Base-by-base conservation (phyloP, 139 green algal genomes). In the Chlorella sorokiniana region DNA sequence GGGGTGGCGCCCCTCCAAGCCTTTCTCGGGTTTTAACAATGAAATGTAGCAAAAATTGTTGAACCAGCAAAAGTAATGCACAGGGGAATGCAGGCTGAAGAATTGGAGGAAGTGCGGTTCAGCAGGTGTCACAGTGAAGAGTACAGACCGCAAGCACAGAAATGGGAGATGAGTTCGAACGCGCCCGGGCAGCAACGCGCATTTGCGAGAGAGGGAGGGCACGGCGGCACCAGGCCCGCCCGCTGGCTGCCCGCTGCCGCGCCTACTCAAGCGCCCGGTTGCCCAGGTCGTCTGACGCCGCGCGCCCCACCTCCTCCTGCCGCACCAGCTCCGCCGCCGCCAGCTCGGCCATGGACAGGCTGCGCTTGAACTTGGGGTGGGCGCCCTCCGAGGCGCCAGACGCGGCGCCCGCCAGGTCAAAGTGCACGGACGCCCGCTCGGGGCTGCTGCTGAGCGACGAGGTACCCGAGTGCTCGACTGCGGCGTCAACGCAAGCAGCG, bases 291-390 rank as follows among this genome's bases (percentile, higher is more conserved):
- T 79, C 73, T 16, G 38, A 38, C 0, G 37, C 29, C 9, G 23
- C 37, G 0, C 69, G 27, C 27, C 23, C 31, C 35, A 68, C 54
- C 20, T 86, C 59, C 61, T 70, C 63, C 38, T 78, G 59, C 42
- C 77, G 41, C 35, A 86, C 81, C 61, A 86, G 74, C 65, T 83
- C 74, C 1, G 81, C 72, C 33, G 81, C 81, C 41, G 81, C 81
- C 35, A 86, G 71, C 52, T 86, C 81, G 33, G 81, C 81, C 81
- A 86, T 86, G 8, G 45, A 76, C 22, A 83, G 51, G 48, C 71
- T 74, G 69, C 76, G 59, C 73, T 79, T 79, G 73, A 79, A 68
- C 52, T 41, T 41, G 31, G 73, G 52, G 37, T 54, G 35, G 35
- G 18, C 51, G 65, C 73, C 54, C 37, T 51, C 54, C 1, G 16